Base-by-base conservation (phyloP, 164 flowering plant genomes). In the Vitis riparia region DNA sequence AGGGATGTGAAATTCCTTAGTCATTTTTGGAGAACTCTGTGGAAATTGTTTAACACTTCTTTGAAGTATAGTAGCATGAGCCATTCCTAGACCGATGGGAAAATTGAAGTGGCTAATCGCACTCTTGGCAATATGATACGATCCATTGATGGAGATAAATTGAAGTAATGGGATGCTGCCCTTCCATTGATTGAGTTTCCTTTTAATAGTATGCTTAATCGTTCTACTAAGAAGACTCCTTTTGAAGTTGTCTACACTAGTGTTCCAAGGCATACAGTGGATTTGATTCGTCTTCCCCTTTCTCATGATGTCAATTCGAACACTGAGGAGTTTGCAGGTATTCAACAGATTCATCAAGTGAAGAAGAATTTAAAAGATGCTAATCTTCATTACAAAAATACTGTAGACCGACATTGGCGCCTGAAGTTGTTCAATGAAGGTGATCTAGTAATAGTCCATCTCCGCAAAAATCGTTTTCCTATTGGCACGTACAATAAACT, bases 121-220 rank as follows among this genome's bases (percentile, higher is more conserved):
- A 23, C 37, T 13, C 56, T 50, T 23, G 57, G 68, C 0, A 51
- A 65, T 14, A 13, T 67, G 59, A 30, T 55, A 8, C 49, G 51
- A n/a, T n/a, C 62, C 1, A 10, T 67, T 30, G 16, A 1, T 55
- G 61, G 69, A 7, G 69, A 67, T 15, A 67, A 67, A 19, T 59
- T 51, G 1, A 67, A 14, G 9, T 9, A 16, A 11, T 67, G 49
- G 15, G 69, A 66, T 55, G 10, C 13, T 2, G 59, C 49, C 6
- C 48, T 27, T 5, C 59, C 60, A 23, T 48, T 30, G 30, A 3
- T 30, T 12, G 69, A 66, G 50, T 66, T 66, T 30, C 47, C 56
- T 8, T 49, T 53, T 37, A 66, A 66, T 14, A 66, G 48, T 53
- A 48, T 37, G 27, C 15, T 15, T 17, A 32, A 66, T 66, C 11